Base-by-base conservation (phyloP, 768 basidiomycete genomes). In the Dentipellis sp. region DNA sequence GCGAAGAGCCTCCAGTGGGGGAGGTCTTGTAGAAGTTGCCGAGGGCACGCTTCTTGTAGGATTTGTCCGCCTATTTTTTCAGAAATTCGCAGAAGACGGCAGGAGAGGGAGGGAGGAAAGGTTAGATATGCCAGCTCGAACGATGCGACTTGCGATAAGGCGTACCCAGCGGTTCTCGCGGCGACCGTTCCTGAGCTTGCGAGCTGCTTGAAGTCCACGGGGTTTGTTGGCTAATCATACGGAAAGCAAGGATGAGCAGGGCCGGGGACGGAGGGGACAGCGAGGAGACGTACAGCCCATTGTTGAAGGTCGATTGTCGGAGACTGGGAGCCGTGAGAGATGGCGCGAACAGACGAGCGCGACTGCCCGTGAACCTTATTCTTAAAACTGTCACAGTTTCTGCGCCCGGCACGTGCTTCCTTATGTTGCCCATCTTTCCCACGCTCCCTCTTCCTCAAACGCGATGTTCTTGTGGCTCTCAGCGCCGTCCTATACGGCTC, bases 11-110 rank as follows among this genome's bases (percentile, higher is more conserved):
- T 77, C 94, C 97, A 59, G 97, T 98, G 49, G 97, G 97, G 35
- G 95, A 98, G 68, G 97, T 98, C 81, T 95, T 97, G 88, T 94
- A 99, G 71, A 97, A 84, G 78, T 98, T 99, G 59, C 97, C 97
- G 57, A 99, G 86, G 57, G 97, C 97, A 69, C 97, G 90, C 77
- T 98, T 99, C 85, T 98, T 99, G 80, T 98, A 99, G 47, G 85
- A 77, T 76, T 95, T 95, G 76, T 98, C 94, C 77, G 95, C 95
- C 92, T 95, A 61, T 59, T 22, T 23, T 21, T 45, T 54, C n/a
- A 51, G 19, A 37, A 16, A 1, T 38, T n/a, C 22, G n/a, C 10
- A 48, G 17, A 19, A 58, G 21, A 54, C 29, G 38, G 22, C 34
- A 10, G 45, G 21, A 29, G 29, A 29, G 29, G 6, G 29, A 29